These are phyloP conservation scores for Sordariomycetes sp. DNA, from an alignment of 2,329 filamentous ascomycete genomes.

Conservation along the genomic window DNA sequence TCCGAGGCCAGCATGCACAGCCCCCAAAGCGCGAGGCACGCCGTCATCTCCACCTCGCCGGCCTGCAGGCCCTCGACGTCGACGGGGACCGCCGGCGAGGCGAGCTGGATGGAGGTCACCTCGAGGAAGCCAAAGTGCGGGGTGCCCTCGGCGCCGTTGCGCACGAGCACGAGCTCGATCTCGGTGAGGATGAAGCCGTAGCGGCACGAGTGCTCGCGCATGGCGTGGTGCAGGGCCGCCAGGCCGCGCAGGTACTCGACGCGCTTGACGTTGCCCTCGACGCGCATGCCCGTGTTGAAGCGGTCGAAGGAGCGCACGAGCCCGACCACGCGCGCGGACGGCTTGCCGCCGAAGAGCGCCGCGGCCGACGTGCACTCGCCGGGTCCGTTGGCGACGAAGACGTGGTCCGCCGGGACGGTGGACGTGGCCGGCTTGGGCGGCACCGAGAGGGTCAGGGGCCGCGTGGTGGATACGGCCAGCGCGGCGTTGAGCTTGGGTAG, in stretches of 20 bases:
- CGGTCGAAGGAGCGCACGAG: conserved; percentile 87
- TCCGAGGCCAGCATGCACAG: conserved; percentile 61
- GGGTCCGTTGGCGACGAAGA: conserved; percentile 55
- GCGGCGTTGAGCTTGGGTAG: conserved; percentile 81
- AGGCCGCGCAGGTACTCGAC: conserved; percentile 85
- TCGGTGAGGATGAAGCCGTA: conserved; percentile 97
- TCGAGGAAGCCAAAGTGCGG: conserved; percentile 89
- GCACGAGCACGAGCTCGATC: conserved; percentile 86
- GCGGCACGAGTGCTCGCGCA: conserved; percentile 86
- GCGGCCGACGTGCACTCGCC: conserved; percentile 46
- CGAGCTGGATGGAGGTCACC: conserved; percentile 51
- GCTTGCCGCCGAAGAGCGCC: conserved; percentile 36
- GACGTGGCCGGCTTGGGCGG: conserved; percentile 21
- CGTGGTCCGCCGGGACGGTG: conserved; percentile 31
- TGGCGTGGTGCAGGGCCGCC: conserved; percentile 75
- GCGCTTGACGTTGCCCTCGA: conserved; percentile 71
- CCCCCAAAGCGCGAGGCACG: conserved; percentile 66
- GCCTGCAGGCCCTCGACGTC: conserved; percentile 16
- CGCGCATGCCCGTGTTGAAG: conserved; percentile 92
- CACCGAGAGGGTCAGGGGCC: conserved; percentile 44
- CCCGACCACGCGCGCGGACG: conserved; percentile 55
- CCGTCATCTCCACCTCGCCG: conserved; percentile 46
- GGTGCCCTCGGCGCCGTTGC: conserved; percentile 59
- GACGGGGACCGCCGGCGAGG: conserved; percentile 17
- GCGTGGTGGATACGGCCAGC: conserved; percentile 62